Conservation (phyloP, 2,329 filamentous ascomycete genomes). For the Falciphora oryzae region DNA sequence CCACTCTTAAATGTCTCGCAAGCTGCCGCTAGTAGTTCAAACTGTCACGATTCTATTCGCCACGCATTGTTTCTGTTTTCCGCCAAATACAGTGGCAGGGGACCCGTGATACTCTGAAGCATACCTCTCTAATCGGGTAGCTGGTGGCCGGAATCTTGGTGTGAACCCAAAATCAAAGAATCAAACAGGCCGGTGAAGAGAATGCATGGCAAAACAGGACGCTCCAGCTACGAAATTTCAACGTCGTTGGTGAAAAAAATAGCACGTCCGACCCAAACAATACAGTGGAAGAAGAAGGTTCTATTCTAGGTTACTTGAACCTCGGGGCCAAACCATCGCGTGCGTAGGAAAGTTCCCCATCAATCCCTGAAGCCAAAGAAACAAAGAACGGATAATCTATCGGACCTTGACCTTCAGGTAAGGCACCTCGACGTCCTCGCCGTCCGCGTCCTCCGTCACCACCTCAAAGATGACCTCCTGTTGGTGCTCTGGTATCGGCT, state of each 20-base stretch:
- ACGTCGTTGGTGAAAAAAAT: not conserved
- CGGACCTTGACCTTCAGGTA: slow-evolving; percentile 83
- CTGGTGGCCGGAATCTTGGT: not conserved
- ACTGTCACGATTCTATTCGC: no score
- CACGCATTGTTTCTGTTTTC: no score
- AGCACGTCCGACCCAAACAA: not conserved
- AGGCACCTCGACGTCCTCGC: slow-evolving; percentile 93
- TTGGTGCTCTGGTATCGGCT: slow-evolving; percentile 83
- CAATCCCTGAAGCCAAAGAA: not conserved
- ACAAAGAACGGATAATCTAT: not conserved
- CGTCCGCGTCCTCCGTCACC: slow-evolving; percentile 80
- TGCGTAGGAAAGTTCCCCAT: not conserved
- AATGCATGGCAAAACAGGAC: not conserved
- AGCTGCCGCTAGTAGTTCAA: no score
- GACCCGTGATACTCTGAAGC: no score
- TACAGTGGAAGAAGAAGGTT: not conserved
- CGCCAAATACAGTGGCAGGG: no score
- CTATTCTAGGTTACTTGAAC: slow-evolving; percentile 1
- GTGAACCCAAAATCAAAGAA: not conserved
- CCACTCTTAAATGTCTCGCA: no score
- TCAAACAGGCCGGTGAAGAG: no score
- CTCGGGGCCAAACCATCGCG: not conserved
- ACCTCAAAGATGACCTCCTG: slow-evolving; percentile 97
- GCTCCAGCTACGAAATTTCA: not conserved
- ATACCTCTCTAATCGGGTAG: no score